Evolutionary conservation across 139 green algal genomes (phyloP).

Genomic region (Dunaliella primolecta): DNA sequence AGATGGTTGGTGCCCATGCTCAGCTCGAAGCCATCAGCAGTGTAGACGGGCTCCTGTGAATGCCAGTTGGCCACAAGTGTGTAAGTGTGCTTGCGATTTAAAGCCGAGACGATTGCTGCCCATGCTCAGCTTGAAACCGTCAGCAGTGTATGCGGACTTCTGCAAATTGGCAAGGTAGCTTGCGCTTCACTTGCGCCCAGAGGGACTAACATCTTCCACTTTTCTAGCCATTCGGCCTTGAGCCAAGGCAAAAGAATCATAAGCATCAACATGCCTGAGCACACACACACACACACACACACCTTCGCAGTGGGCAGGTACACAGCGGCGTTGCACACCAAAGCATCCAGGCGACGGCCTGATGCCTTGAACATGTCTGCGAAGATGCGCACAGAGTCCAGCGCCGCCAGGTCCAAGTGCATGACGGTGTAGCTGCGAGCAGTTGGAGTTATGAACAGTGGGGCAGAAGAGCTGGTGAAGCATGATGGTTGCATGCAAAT

Average conservation of each 20-base stretch:
- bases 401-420: conserved; percentile 78
- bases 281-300: no score
- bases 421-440: conserved; percentile 71
- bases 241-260: no score
- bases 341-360: conserved; percentile 66
- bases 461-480: no score
- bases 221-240: no score
- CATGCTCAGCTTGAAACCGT: conserved; percentile 85
- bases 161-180: no score
- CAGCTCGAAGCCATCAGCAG: conserved; percentile 86
- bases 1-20: conserved; percentile 87
- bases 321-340: conserved; percentile 92
- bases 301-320: conserved; percentile 87
- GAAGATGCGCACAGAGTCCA: conserved; percentile 81
- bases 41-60: conserved; percentile 78
- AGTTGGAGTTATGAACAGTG: no score
- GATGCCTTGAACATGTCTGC: conserved; percentile 64
- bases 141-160: conserved; percentile 74
- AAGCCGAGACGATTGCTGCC: conserved; percentile 89
- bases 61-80: no score
- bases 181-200: no score
- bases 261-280: no score
- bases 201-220: no score
- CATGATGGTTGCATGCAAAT: no score
- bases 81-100: conserved; percentile 85